Percentiles rank a stretch among this genome's conserved stretches.
Conservation (phyloP, 768 basidiomycete species). For the Suillus lakei region DNA sequence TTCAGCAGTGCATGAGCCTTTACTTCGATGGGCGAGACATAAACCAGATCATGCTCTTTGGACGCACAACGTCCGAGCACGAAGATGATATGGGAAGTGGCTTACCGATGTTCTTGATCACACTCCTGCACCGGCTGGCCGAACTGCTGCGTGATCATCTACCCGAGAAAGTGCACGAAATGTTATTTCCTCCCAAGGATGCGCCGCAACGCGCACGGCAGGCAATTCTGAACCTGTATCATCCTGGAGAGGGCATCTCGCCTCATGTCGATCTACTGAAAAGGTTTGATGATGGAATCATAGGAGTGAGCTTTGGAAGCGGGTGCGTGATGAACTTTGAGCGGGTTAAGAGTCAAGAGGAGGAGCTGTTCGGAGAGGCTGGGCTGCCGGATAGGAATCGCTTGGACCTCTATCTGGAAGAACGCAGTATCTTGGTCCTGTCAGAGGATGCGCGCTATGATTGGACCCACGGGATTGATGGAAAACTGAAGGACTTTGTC, state of each 20-base stretch:
- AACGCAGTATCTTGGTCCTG: slow-evolving; percentile 77
- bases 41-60: slow-evolving; percentile 92
- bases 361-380: slow-evolving; percentile 1
- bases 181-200: slow-evolving; percentile 60
- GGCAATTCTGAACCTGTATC: slow-evolving; percentile 89
- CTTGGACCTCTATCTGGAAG: slow-evolving; percentile 71
- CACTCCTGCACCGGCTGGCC: slow-evolving; percentile 58
- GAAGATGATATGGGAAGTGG: slow-evolving; percentile 38
- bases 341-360: slow-evolving; percentile 22
- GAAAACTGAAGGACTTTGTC: slow-evolving; percentile 64
- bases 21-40: slow-evolving; percentile 56
- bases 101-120: slow-evolving; percentile 59
- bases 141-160: slow-evolving; percentile 53
- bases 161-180: slow-evolving; percentile 49
- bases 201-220: slow-evolving; percentile 63
- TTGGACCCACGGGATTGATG: slow-evolving; percentile 90
- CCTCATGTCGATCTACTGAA: slow-evolving; percentile 86
- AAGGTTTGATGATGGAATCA: slow-evolving; percentile 88
- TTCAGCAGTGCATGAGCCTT: slow-evolving; percentile 54
- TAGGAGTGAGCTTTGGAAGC: slow-evolving; percentile 83
- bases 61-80: slow-evolving; percentile 39
- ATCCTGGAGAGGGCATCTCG: slow-evolving; percentile 87
- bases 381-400: slow-evolving; percentile 9
- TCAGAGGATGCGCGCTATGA: slow-evolving; percentile 80
- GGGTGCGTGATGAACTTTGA: slow-evolving; percentile 84